Evolutionary conservation across 768 basidiomycete genomes (phyloP), one percentile per base, ranked within the genome.

Genomic region (Macrolepiota fuliginosa): DNA sequence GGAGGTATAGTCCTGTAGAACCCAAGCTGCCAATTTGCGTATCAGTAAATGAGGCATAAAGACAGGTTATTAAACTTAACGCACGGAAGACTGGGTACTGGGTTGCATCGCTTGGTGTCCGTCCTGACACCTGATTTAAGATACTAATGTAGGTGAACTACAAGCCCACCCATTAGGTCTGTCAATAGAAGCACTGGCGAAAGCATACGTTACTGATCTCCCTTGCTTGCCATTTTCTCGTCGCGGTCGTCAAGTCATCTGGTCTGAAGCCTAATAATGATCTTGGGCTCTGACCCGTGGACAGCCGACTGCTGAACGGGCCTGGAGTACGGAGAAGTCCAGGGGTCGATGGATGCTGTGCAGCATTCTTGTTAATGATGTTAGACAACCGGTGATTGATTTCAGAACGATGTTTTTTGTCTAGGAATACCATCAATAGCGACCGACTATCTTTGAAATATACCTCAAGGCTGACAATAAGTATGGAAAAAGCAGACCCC

Each of bases 371-470:
- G 24, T 74, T 72, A 17, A 87, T 75, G 47, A 86, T 81, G 12
- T 68, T 68, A 7, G 79, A 72, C 11, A 92, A 74, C 27, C 81
- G 78, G 35, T 83, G 79, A 49, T 86, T 82, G 42, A 86, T 78
- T 12, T 84, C 82, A 39, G 83, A 82, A 50, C 92, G 81, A 53
- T 84, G 83, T 63, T 82, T 76, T 68, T 86, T 86, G 62, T 87
- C 86, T 22, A 87, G 74, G 72, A 97, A 96, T 1, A 95, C 90
- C 32, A 93, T 79, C 22, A 98, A 78, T 49, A 97, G 77, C 15
- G 92, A 95, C 6, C 92, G 86, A 66, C 92, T 94, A 67, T 98
- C 96, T 67, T 87, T 89, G 80, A 97, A 94, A 74, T 96, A 96
- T 10, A 98, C 81, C 71, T 98, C 96, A 15, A 97, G 78, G 0